Evolutionary conservation across 441 rosid genomes (phyloP).

Genomic region (Jatropha podagrica): DNA sequence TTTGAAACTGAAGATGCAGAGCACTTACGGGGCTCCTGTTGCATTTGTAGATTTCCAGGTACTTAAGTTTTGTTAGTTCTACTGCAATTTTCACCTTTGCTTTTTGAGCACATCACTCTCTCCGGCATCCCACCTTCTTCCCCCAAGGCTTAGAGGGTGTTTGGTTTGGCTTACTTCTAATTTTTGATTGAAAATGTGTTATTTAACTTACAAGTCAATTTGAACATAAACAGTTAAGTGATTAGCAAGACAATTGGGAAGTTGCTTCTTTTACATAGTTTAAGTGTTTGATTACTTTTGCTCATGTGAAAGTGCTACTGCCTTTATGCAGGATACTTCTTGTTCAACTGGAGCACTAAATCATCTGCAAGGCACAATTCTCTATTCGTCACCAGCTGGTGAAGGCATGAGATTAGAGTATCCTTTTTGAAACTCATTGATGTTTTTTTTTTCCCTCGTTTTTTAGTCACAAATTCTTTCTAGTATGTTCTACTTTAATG

Average conservation of each 20-base stretch:
- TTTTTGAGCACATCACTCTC: neutral
- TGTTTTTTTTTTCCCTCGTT: neutral
- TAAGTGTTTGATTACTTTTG: neutral
- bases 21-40: conserved; percentile 78
- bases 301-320: neutral
- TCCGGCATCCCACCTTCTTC: too few species aligned
- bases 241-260: too few species aligned
- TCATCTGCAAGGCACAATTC: conserved; percentile 70
- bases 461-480: conserved; percentile 6
- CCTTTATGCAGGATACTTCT: conserved; percentile 55
- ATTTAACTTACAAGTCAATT: too few species aligned
- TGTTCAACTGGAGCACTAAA: conserved; percentile 73
- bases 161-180: too few species aligned
- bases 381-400: conserved; percentile 64
- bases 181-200: too few species aligned
- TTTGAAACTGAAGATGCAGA: conserved; percentile 80
- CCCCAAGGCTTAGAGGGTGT: too few species aligned
- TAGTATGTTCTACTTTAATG: conserved; percentile 37
- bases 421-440: conserved; percentile 40
- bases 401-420: conserved; percentile 88
- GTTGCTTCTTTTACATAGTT: too few species aligned
- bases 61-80: conserved; percentile 1
- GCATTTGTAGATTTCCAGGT: conserved; percentile 95
- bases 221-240: too few species aligned
- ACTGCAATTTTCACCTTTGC: neutral